phyloP scores from a whole-genome alignment of 306 rosid genomes.

The Cucurbita argyrosperma region DNA sequence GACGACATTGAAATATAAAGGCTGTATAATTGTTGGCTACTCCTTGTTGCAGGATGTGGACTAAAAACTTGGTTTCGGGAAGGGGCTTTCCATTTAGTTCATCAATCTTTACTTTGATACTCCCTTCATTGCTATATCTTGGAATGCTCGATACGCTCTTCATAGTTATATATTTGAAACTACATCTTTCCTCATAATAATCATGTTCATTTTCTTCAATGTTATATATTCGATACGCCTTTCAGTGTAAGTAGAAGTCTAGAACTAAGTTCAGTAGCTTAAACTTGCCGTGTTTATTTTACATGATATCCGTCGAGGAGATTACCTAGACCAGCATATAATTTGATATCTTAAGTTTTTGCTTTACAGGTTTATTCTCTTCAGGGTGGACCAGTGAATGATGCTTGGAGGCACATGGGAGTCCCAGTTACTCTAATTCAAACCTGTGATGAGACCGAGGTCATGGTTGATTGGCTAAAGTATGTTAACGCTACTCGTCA shows the following conservation, averaged over 20 bases:
- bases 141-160: not conserved
- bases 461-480: conserved; percentile 78
- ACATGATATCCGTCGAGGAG: not conserved
- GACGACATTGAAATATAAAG: not conserved
- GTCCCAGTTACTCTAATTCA: conserved; percentile 41
- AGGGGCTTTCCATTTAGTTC: not conserved
- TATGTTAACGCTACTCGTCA: conserved; percentile 22
- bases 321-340: not conserved
- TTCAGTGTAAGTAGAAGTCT: not conserved
- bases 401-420: conserved; percentile 54
- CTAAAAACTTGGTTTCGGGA: not conserved
- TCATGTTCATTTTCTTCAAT: not conserved
- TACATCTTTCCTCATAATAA: not conserved
- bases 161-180: not conserved
- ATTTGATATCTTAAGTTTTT: not conserved
- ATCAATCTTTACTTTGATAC: not conserved
- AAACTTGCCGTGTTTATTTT: not conserved
- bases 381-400: conserved; percentile 58
- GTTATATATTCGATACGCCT: too few relatives aligned
- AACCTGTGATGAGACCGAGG: conserved; percentile 35
- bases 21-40: not conserved
- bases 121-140: not conserved
- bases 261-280: not conserved
- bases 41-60: not conserved
- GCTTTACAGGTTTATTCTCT: conserved; percentile 66